These are phyloP conservation scores for Omphalea diandra DNA, from an alignment of 441 rosid species.

Conservation along the genomic window DNA sequence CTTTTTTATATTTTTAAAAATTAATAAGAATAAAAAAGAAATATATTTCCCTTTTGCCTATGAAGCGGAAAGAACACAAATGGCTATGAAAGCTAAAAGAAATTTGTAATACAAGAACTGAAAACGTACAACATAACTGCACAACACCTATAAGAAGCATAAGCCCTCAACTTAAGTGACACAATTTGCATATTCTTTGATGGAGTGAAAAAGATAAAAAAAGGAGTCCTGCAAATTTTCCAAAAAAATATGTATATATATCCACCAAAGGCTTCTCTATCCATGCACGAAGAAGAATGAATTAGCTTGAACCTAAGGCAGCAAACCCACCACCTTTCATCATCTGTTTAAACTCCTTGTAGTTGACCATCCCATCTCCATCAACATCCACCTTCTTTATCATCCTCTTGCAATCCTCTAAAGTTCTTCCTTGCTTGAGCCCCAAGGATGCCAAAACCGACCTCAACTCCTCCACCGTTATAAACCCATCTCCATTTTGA, in stretches of 20 bases:
- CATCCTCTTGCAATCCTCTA: slow-evolving; percentile 83
- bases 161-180: neutral
- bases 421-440: slow-evolving; percentile 72
- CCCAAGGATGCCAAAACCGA: slow-evolving; percentile 76
- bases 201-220: neutral
- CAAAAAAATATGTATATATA: neutral
- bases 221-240: neutral
- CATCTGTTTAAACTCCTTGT: slow-evolving; percentile 87
- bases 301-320: slow-evolving; percentile 50
- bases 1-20: too few species aligned
- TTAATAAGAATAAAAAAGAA: neutral
- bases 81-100: neutral
- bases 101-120: neutral
- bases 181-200: neutral
- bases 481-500: slow-evolving; percentile 86
- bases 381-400: slow-evolving; percentile 81
- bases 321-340: slow-evolving; percentile 97
- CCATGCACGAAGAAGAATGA: neutral
- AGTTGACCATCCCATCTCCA: slow-evolving; percentile 88
- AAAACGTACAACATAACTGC: neutral
- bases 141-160: neutral
- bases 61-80: neutral
- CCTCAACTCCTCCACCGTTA: slow-evolving; percentile 75
- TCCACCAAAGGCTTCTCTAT: neutral
- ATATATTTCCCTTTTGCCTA: slow-evolving; percentile 3